Evolutionary conservation across 2,329 filamentous ascomycete genomes (phyloP).

Genomic region (Colletotrichum sojae): DNA sequence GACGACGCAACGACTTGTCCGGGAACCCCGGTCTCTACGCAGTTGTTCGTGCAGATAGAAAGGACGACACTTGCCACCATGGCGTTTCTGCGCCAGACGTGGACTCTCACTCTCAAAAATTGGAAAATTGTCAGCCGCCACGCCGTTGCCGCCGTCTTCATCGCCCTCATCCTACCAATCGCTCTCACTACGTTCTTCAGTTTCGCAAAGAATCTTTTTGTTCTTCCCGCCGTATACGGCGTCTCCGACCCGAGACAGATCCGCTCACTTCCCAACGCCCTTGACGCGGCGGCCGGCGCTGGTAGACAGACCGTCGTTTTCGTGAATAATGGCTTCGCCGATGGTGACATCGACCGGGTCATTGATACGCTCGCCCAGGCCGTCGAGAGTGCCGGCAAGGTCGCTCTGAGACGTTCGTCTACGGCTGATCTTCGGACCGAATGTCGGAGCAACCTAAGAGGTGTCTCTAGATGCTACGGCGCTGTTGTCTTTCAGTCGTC

Average conservation of each 20-base stretch:
- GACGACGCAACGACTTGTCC: no score
- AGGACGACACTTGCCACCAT: slow-evolving; percentile 51
- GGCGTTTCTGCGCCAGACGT: slow-evolving; percentile 69
- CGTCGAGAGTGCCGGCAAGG: slow-evolving; percentile 69
- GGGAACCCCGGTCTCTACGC: no score
- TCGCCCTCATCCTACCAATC: slow-evolving; percentile 73
- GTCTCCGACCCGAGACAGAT: slow-evolving; percentile 75
- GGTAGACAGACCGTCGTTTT: slow-evolving; percentile 81
- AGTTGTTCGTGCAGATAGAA: no score
- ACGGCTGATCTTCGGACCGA: slow-evolving; percentile 71
- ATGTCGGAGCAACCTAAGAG: slow-evolving; percentile 76
- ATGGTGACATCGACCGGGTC: slow-evolving; percentile 79
- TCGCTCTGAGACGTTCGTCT: slow-evolving; percentile 66
- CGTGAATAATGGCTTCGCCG: slow-evolving; percentile 79
- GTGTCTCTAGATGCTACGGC: slow-evolving; percentile 80
- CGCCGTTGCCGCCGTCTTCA: slow-evolving; percentile 64
- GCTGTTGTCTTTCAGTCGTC: slow-evolving; percentile 83
- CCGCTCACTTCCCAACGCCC: slow-evolving; percentile 74
- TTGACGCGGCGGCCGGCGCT: slow-evolving; percentile 66
- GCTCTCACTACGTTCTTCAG: slow-evolving; percentile 71
- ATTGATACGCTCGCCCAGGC: slow-evolving; percentile 74
- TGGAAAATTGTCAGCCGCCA: slow-evolving; percentile 72
- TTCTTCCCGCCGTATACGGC: slow-evolving; percentile 82
- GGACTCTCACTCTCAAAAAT: slow-evolving; percentile 75
- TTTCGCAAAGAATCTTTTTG: slow-evolving; percentile 87